These are phyloP conservation scores for Cutaneotrichosporon mucoides DNA, from an alignment of 1,284 basidiomycete species.

Conservation along the genomic window DNA sequence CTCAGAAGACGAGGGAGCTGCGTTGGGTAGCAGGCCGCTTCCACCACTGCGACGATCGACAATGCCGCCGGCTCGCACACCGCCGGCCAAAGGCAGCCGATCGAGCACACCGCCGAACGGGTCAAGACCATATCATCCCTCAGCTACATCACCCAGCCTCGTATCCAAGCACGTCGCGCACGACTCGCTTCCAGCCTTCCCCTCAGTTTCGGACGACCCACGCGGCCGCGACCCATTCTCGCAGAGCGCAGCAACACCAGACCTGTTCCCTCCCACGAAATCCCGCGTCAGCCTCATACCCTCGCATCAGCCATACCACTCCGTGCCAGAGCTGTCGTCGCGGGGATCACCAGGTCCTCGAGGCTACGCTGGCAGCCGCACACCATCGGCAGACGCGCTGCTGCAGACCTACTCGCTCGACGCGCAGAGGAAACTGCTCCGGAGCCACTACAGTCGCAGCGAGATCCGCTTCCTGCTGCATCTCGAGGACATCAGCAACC, in stretches of 20 bases:
- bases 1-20: slow-evolving; percentile 50
- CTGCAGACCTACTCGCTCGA: slow-evolving; percentile 61
- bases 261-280: slow-evolving; percentile 1
- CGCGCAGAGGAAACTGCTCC: slow-evolving; percentile 69
- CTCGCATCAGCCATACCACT: slow-evolving; percentile 53
- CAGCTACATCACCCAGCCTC: slow-evolving; percentile 3
- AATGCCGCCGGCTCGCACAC: slow-evolving; percentile 1
- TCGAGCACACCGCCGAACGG: slow-evolving; percentile 6
- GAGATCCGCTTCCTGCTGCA: slow-evolving; percentile 87
- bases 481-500: slow-evolving; percentile 89
- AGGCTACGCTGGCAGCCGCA: slow-evolving; percentile 47
- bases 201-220: neutral
- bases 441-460: slow-evolving; percentile 84
- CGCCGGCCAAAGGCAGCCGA: neutral
- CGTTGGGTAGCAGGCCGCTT: neutral
- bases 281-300: neutral
- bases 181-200: slow-evolving; percentile 11
- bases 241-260: slow-evolving; percentile 17
- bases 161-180: neutral
- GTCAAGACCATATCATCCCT: slow-evolving; percentile 9
- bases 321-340: slow-evolving; percentile 54
- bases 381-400: slow-evolving; percentile 46
- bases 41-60: slow-evolving; percentile 1
- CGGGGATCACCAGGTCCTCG: slow-evolving; percentile 49
- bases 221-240: slow-evolving; percentile 36